These are phyloP conservation scores for Neurospora terricola DNA, from an alignment of 495 filamentous ascomycete genomes.

Conservation along the genomic window DNA sequence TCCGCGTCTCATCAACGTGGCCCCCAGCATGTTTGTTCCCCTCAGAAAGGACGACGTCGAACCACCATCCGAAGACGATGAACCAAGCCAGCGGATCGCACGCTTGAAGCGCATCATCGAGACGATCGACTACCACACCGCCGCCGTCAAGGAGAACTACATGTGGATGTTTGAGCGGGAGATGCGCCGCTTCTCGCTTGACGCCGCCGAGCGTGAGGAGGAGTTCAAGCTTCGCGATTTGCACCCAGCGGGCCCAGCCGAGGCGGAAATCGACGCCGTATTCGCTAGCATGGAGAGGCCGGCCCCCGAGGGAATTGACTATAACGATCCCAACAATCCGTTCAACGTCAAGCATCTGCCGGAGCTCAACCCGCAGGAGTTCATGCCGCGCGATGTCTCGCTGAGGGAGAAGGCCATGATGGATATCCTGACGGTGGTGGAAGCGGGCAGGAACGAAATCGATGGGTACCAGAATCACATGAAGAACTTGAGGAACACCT, in stretches of 20 bases:
- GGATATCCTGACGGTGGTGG: conserved; percentile 14
- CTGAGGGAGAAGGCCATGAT: conserved; percentile 13
- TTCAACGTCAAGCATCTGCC: conserved; percentile 1
- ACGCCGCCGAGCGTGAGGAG: conserved; percentile 45
- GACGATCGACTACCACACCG: conserved; percentile 32
- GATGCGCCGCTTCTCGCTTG: conserved; percentile 31
- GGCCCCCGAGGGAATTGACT: conserved; percentile 10
- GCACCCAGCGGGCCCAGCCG: background rate
- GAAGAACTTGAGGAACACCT: conserved; percentile 8
- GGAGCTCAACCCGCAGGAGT: background rate
- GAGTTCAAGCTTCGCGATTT: conserved; percentile 39
- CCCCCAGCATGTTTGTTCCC: conserved; percentile 35
- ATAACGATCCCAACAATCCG: conserved; percentile 7
- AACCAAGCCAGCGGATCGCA: conserved; percentile 19
- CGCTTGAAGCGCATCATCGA: conserved; percentile 25
- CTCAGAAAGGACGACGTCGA: conserved; percentile 25
- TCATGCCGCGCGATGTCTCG: conserved; percentile 1
- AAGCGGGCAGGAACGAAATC: conserved; percentile 11
- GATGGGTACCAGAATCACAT: conserved; percentile 11
- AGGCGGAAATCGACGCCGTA: conserved; percentile 16
- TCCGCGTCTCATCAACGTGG: conserved; percentile 22
- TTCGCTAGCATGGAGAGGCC: conserved; percentile 20
- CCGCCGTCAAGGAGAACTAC: conserved; percentile 32
- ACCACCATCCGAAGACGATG: conserved; percentile 5
- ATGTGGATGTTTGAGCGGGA: conserved; percentile 30